Base-by-base conservation (phyloP, 352 stramenopile genomes). In the Phytophthora foliorum region DNA sequence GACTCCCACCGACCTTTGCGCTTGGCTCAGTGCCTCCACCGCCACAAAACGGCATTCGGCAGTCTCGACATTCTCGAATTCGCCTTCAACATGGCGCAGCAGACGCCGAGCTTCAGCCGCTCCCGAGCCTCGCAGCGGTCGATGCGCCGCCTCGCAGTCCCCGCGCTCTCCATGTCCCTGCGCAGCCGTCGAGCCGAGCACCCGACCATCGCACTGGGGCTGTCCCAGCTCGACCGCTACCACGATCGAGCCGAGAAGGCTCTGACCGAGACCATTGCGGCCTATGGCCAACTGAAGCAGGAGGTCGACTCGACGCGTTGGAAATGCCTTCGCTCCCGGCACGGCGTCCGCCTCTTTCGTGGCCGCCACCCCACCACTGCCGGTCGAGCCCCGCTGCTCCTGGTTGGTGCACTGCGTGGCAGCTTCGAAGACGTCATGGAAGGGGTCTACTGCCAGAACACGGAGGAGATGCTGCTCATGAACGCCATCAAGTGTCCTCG, bases 391-490 rank as follows among this genome's bases (percentile, higher is more conserved):
- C 64, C 77, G 17, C 39, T 87, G 32, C 39, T 77, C 4, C 73
- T 67, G 32, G 49, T 83, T 14, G 77, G 76, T 9, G 68, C 74
- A 19, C 51, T 85, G 22, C 56, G 69, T 7, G 74, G 70, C 8
- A 72, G 63, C 41, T 79, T 88, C 31, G 74, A 88, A 27, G 80
- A 84, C 46, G 71, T 85, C 46, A 77, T 88, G 57, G 77, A 80
- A 24, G 80, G 72, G 0, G 21, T 85, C 8, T 76, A 85, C 57
- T 72, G 67, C 48, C 56, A 75, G 13, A 74, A 63, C n/a, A 82
- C 76, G 11, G 56, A 80, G 29, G 77, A 80, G 6, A 78, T 88
- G 72, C 74, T 82, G 24, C 69, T 84, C 21, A 75, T 71, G 51
- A 74, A 77, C 42, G 64, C 75, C 39, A 64, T 88, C 57, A 78